Base-by-base conservation (phyloP, 495 filamentous ascomycete genomes). In the Tuber magnatum region DNA sequence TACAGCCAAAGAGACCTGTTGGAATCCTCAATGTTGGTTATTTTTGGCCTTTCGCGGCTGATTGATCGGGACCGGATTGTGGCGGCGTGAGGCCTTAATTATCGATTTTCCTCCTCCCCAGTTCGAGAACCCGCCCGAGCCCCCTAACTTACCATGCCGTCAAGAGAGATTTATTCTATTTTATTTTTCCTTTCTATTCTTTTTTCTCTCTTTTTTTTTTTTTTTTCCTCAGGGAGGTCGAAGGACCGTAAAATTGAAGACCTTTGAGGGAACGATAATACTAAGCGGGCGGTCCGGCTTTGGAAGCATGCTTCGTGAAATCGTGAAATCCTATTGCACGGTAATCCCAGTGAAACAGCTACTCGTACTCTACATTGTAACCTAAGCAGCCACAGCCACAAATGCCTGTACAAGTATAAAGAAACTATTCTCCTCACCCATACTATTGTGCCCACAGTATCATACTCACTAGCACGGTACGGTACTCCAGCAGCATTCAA, bases 41-140 rank as follows among this genome's bases (percentile, higher is more conserved):
- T 79, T 79, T 79, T 79, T 79, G 77, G 77, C 70, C 70, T 24
- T 24, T 75, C 68, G 77, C 42, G 76, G 61, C 70, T 79, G 69
- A 79, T 71, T 24, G 73, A 79, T 79, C 46, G 35, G 73, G 77
- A 72, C 61, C 75, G 78, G 76, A 61, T 71, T 75, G 70, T 76
- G 77, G 56, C 56, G 56, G 56, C 3, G 35, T 65, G 14, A 35
- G 28, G 56, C 56, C 56, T 65, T 5, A 14, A 61, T 32, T 61
- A 16, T 61, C 77, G 76, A 76, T 79, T 79, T 10, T 14, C 28
- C 8, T 9, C 24, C 24, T 28, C 9, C 9, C n/a, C 9, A 9
- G 10, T n/a, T n/a, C 39, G 75, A 32, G 51, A 28, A 32, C 51
- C 51, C 12, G 5, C 10, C n/a, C 3, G n/a, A 61, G 51, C 10